Conservation (phyloP, 2,329 filamentous ascomycete species). For the Aspergillus tanneri region DNA sequence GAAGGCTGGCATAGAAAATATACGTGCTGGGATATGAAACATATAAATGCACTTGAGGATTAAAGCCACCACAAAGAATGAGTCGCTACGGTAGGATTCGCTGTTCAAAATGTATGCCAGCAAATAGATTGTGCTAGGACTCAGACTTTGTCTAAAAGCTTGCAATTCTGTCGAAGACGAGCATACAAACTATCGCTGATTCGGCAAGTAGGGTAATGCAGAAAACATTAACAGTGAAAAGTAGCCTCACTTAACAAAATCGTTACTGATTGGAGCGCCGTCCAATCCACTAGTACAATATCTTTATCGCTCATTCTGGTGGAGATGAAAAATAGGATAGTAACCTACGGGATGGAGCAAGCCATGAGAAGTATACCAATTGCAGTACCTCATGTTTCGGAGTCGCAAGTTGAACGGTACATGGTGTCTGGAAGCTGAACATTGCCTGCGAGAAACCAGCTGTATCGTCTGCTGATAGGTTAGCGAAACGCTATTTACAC, state of each 20-base stretch:
- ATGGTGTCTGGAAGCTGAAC: constrained; percentile 2
- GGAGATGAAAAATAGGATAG: no score
- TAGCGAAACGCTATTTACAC: not conserved
- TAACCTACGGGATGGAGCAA: not conserved
- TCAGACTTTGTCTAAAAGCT: not conserved
- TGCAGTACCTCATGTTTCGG: not conserved
- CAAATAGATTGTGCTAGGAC: no score
- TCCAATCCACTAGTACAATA: not conserved
- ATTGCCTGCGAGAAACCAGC: constrained; percentile 1
- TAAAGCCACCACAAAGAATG: no score
- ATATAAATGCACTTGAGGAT: no score
- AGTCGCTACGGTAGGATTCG: no score
- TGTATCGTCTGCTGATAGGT: not conserved
- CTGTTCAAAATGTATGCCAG: no score
- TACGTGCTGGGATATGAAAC: no score
- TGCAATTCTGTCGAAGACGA: not conserved
- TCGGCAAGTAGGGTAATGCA: not conserved
- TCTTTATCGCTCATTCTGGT: not conserved
- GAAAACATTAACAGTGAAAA: constrained; percentile 4
- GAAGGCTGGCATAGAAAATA: no score
- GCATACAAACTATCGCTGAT: not conserved
- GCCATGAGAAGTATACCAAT: not conserved
- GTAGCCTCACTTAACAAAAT: not conserved
- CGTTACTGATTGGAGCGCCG: constrained; percentile 1
- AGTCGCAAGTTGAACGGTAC: constrained; percentile 1